phyloP scores from a whole-genome alignment of 1,139 yeast genomes.

The Taiozyma sp. region DNA sequence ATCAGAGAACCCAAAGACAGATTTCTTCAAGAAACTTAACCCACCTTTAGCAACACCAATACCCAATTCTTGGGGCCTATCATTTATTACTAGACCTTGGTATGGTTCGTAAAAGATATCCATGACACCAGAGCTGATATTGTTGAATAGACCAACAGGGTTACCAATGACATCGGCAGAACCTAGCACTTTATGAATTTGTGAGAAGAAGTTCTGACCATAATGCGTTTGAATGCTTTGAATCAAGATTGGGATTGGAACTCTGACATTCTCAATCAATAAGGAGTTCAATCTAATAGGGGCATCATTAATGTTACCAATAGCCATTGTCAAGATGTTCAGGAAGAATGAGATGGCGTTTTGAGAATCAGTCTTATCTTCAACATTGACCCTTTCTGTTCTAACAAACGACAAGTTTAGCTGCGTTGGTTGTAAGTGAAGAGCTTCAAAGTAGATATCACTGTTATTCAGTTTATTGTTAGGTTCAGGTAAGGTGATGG shows the following conservation, averaged over 20 bases:
- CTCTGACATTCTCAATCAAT: constrained; percentile 82
- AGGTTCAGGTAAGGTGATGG: constrained; percentile 67
- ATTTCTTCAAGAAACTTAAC: constrained; percentile 84
- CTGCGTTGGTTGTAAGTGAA: constrained; percentile 89
- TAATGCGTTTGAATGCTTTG: constrained; percentile 81
- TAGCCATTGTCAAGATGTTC: constrained; percentile 90
- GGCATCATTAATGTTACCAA: constrained; percentile 96
- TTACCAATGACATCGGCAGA: constrained; percentile 96
- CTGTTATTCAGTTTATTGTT: constrained; percentile 48
- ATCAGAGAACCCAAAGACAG: constrained; percentile 92
- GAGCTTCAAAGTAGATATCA: constrained; percentile 86
- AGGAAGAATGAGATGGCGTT: constrained; percentile 69
- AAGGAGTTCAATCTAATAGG: constrained; percentile 88
- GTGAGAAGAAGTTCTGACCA: constrained; percentile 88
- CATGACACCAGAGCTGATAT: constrained; percentile 88
- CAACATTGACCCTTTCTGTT: constrained; percentile 71
- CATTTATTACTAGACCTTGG: constrained; percentile 90
- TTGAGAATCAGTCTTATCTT: constrained; percentile 49
- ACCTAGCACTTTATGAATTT: constrained; percentile 87
- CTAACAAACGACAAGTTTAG: constrained; percentile 87
- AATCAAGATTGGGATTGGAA: constrained; percentile 68
- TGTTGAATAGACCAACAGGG: constrained; percentile 94
- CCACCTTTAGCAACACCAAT: constrained; percentile 97
- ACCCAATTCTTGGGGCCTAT: constrained; percentile 93
- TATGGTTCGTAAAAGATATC: constrained; percentile 98